Evolutionary conservation across 345 rosid genomes (phyloP).

Genomic region (Aquilaria yunnanensis): DNA sequence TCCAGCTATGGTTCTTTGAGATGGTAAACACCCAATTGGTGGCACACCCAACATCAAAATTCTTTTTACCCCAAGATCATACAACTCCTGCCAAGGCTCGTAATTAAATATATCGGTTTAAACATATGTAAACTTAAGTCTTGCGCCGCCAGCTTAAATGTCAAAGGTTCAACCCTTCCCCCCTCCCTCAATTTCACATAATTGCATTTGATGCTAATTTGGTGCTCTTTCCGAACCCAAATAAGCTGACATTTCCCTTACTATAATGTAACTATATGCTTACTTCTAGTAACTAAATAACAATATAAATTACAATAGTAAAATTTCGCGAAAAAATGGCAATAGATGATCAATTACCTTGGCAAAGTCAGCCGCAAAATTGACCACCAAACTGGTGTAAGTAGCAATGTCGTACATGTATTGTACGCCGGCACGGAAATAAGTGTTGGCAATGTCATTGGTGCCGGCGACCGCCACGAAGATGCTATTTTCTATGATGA

Average conservation of each 20-base stretch:
- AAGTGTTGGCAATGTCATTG: conserved; percentile 21
- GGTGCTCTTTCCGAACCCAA: too few relatives aligned
- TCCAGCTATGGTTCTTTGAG: conserved; percentile 63
- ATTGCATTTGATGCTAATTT: too few relatives aligned
- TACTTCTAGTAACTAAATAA: too few relatives aligned
- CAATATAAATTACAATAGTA: background rate
- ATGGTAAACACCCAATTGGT: conserved; percentile 68
- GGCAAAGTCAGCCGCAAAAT: conserved; percentile 22
- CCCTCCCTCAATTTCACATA: too few relatives aligned
- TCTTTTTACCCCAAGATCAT: conserved; percentile 53
- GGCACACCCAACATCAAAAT: conserved; percentile 43
- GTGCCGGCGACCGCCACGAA: conserved; percentile 4
- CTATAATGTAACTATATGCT: too few relatives aligned
- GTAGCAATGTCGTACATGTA: conserved; percentile 24
- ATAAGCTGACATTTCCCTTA: too few relatives aligned
- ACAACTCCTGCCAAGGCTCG: conserved; percentile 34
- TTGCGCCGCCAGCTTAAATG: too few relatives aligned
- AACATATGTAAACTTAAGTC: too few relatives aligned
- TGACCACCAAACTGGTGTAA: conserved; percentile 30
- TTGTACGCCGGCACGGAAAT: conserved; percentile 22
- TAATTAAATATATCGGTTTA: too few relatives aligned
- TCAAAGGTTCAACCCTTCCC: too few relatives aligned
- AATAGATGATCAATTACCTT: conserved; percentile 16
- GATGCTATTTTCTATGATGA: background rate
- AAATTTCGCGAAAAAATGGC: too few relatives aligned